Evolutionary conservation across 2,329 filamentous ascomycete species (phyloP).

Genomic region (Arthrobotrys megalospora): DNA sequence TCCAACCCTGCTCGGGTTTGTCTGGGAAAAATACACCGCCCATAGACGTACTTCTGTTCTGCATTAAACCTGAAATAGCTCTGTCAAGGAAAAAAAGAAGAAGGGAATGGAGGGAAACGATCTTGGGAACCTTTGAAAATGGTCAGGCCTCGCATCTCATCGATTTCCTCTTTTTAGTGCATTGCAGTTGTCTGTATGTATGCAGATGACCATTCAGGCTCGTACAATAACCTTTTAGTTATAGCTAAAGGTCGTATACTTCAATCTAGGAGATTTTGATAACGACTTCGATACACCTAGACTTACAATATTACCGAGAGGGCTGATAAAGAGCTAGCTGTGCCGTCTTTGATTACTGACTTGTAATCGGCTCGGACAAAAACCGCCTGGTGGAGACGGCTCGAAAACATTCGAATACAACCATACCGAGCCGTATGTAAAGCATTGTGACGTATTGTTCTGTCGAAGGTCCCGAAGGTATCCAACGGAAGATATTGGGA

Average conservation of each 20-base stretch:
- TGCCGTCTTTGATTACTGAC: constrained; percentile 43
- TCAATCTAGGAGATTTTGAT: constrained; percentile 46
- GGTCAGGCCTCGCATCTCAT: constrained; percentile 60
- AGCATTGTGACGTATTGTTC: constrained; percentile 59
- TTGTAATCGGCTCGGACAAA: constrained; percentile 38
- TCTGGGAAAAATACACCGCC: constrained; percentile 52
- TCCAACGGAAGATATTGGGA: constrained; percentile 54
- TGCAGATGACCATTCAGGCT: constrained; percentile 50
- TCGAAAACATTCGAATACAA: constrained; percentile 26
- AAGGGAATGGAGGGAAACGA: constrained; percentile 26
- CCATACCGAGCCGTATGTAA: constrained; percentile 37
- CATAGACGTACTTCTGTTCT: constrained; percentile 55
- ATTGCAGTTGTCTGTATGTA: constrained; percentile 52
- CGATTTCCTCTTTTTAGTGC: constrained; percentile 59
- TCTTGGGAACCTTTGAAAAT: constrained; percentile 57
- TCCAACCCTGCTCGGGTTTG: constrained; percentile 41
- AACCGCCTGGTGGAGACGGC: constrained; percentile 47
- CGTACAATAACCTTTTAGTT: constrained; percentile 52
- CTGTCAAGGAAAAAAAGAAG: constrained; percentile 37
- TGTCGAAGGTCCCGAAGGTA: constrained; percentile 34
- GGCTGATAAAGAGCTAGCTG: constrained; percentile 26
- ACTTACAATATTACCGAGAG: constrained; percentile 18
- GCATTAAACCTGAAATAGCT: constrained; percentile 59
- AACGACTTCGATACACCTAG: constrained; percentile 6
- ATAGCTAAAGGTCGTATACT: constrained; percentile 34